Base-by-base conservation (phyloP, 257 asterid genomes). In the Solanum appendiculatum region DNA sequence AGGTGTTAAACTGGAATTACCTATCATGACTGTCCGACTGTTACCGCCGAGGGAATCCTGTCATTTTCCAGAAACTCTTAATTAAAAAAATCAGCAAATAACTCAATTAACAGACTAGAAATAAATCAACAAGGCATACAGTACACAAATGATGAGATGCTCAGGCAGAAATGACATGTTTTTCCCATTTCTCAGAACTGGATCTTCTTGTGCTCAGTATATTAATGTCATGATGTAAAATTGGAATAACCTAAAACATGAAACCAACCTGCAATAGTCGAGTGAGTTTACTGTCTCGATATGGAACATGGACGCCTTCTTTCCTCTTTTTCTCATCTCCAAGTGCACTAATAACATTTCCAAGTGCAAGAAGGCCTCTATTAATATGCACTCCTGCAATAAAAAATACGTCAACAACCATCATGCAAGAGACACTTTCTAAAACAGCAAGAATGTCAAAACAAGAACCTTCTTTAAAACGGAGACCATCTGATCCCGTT, bases 21-120 rank as follows among this genome's bases (percentile, higher is more conserved):
- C 99, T 91, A 97, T 96, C 99, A 97, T 97, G 88, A 94, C 96
- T 39, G 99, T 97, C 91, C 96, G 94, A 93, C 99, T 97, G 94
- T 97, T 97, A 82, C 99, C 99, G 84, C 99, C 99, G 86, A 97
- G 99, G 85, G 99, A 97, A 94, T 97, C 99, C 99, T 97, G 97
- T 87, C 89, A 92, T 86, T 77, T 88, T 21, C 23, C 86, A 85
- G 87, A 85, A 86, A 75, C 27, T 25, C 40, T 40, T 85, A 48
- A 69, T 37, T 87, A 12, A 48, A 46, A 39, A 86, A 0, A 63
- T 9, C 9, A 69, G 82, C 25, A 12, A 46, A 85, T 42, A 66
- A 85, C 29, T 25, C 40, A 81, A 48, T 81, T 16, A 78, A 69
- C 7, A 29, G 36, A 66, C 34, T 29, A 88, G 9, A 56, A 72